Percentiles rank a stretch among this genome's conserved stretches.
phyloP scores from a whole-genome alignment of 345 rosid species.

The Rhodamnia rubescens region DNA sequence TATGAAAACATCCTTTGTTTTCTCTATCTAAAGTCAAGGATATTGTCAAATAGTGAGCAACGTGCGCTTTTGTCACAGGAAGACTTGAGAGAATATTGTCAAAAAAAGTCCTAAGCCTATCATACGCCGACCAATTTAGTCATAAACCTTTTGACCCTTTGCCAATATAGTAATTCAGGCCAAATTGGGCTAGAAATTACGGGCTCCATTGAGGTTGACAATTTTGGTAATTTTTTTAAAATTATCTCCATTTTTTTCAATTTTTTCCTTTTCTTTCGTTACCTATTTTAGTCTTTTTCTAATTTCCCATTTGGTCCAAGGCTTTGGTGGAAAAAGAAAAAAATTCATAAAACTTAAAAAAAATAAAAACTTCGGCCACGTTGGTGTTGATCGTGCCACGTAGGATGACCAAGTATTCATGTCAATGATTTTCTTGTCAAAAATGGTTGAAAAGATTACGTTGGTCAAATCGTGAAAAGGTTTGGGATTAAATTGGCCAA shows the following conservation, averaged over 20 bases:
- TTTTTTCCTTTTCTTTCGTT: background rate
- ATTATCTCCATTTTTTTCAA: background rate
- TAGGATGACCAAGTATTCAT: background rate
- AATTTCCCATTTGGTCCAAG: background rate
- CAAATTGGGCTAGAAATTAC: background rate
- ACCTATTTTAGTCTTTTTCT: background rate
- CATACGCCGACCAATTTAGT: background rate
- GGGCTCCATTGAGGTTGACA: background rate
- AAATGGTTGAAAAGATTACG: background rate
- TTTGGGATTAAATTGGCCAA: background rate
- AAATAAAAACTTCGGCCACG: background rate
- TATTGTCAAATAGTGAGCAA: background rate
- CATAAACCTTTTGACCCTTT: background rate
- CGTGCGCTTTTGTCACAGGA: background rate
- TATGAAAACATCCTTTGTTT: background rate
- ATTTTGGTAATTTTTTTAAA: background rate
- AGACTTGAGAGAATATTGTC: background rate
- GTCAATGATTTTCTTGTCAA: background rate
- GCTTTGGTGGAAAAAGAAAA: background rate
- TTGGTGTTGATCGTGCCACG: rapidly evolving
- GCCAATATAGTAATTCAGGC: background rate
- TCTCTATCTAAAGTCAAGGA: background rate
- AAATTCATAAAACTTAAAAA: rapidly evolving
- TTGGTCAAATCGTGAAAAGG: background rate
- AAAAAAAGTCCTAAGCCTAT: background rate